Conservation (phyloP, 1,284 basidiomycete species). For the Abortiporus biennis region DNA sequence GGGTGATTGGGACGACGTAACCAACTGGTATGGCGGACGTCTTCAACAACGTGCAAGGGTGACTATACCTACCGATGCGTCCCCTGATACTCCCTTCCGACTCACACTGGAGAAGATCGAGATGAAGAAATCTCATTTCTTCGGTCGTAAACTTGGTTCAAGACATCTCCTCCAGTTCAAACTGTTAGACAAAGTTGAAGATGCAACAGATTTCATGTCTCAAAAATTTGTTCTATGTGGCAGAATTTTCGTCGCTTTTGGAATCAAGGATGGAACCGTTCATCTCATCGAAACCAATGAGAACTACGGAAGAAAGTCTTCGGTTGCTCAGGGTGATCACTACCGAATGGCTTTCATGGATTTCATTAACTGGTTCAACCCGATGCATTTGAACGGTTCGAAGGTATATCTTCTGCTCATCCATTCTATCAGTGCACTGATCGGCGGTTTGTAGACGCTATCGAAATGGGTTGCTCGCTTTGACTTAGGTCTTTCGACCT, state of each 20-base stretch:
- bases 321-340: constrained; percentile 36
- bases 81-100: constrained; percentile 16
- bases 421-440: background rate
- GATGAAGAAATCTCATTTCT: constrained; percentile 53
- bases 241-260: constrained; percentile 51
- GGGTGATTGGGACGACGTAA: constrained; percentile 41
- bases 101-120: constrained; percentile 49
- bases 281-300: constrained; percentile 56
- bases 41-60: constrained; percentile 60
- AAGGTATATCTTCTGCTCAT: constrained; percentile 39
- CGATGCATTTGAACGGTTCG: constrained; percentile 38
- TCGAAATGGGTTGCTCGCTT: constrained; percentile 64
- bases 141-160: constrained; percentile 58
- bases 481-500: constrained; percentile 60
- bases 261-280: constrained; percentile 51
- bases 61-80: constrained; percentile 29
- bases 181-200: constrained; percentile 34
- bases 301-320: constrained; percentile 29
- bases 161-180: constrained; percentile 53
- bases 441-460: constrained; percentile 40
- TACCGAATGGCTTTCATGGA: constrained; percentile 37
- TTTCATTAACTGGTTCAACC: constrained; percentile 62
- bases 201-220: constrained; percentile 28
- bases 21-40: constrained; percentile 61
- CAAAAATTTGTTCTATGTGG: constrained; percentile 59